Conservation (phyloP, 2,329 filamentous ascomycete species). For the Daldinia sp. region DNA sequence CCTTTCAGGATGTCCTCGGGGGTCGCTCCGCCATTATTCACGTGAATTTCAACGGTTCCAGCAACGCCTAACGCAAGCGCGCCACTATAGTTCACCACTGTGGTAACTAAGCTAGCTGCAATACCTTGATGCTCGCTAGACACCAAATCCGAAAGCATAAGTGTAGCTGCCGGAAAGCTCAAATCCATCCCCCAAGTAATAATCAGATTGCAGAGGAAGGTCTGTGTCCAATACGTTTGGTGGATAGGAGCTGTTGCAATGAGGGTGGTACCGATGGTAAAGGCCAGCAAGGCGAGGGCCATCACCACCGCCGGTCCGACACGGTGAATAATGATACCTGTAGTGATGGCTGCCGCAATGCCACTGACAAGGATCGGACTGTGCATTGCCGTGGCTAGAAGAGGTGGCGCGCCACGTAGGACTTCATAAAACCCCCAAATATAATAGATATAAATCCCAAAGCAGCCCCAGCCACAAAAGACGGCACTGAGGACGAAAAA, state of each 20-base stretch:
- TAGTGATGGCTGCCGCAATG: conserved; percentile 51
- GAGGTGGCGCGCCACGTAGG: conserved; percentile 53
- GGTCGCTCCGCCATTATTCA: conserved; percentile 36
- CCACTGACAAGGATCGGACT: conserved; percentile 56
- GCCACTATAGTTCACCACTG: conserved; percentile 69
- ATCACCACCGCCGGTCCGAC: conserved; percentile 51
- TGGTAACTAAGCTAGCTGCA: conserved; percentile 63
- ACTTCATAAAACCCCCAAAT: conserved; percentile 58
- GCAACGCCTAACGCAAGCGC: conserved; percentile 67
- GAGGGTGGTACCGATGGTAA: conserved; percentile 49
- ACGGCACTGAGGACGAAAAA: conserved; percentile 64
- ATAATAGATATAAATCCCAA: conserved; percentile 61
- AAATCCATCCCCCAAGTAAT: conserved; percentile 68
- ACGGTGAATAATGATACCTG: conserved; percentile 49
- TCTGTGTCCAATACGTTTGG: conserved; percentile 67
- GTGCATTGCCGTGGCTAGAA: conserved; percentile 56
- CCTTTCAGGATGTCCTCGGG: conserved; percentile 44
- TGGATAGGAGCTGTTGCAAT: conserved; percentile 57
- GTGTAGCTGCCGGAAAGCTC: conserved; percentile 65
- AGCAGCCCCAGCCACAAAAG: conserved; percentile 60
- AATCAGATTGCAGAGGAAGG: conserved; percentile 63
- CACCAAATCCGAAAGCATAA: conserved; percentile 62
- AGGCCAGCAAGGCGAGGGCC: conserved; percentile 50
- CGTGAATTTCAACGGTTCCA: conserved; percentile 56
- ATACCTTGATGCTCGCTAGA: conserved; percentile 53